Base-by-base conservation (phyloP, 2,329 filamentous ascomycete species). In the Clarireedia hainanense region DNA sequence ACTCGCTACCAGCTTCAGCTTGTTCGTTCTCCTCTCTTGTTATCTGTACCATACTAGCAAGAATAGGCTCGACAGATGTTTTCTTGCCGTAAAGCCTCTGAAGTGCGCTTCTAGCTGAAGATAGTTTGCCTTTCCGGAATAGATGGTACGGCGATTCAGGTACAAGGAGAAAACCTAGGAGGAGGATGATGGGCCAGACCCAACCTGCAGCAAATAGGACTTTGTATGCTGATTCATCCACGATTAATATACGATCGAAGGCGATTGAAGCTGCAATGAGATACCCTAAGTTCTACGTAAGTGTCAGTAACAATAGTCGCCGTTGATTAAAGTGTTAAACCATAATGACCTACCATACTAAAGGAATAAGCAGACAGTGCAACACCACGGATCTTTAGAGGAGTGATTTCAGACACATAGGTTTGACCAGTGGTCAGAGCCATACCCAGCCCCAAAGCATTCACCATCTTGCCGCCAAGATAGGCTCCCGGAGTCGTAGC, bases 261-360 rank as follows among this genome's bases (percentile, higher is more conserved):
- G 49, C 49, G n/a, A 51, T 40, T 9, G 49, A 51, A 17, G 36
- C 49, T 17, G 49, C 49, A n/a, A 51, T 34, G 3, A 51, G 49
- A 20, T 51, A 51, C 30, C 45, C 45, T 30, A 30, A 17, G 45
- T 47, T 47, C 42, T 46, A 23, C 12, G 5, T 14, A 46, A 7
- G 10, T n/a, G 43, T 47, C 30, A 47, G 43, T 15, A 24, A 23
- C 26, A 24, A 15, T 26, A 10, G 5, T 47, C 5, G 23, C 23
- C 10, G 4, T 47, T 15, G 24, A 9, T 14, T 47, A 17, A 23
- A 40, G 10, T 10, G n/a, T 2, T 43, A n/a, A 7, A 47, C 15
- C 9, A 24, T 3, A 12, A 47, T 15, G 15, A 47, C 43, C 7
- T 47, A 47, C 43, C 46, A 34, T 47, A 9, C 46, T 47, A 42